phyloP scores from a whole-genome alignment of 345 rosid species.

The Brassica rapa region DNA sequence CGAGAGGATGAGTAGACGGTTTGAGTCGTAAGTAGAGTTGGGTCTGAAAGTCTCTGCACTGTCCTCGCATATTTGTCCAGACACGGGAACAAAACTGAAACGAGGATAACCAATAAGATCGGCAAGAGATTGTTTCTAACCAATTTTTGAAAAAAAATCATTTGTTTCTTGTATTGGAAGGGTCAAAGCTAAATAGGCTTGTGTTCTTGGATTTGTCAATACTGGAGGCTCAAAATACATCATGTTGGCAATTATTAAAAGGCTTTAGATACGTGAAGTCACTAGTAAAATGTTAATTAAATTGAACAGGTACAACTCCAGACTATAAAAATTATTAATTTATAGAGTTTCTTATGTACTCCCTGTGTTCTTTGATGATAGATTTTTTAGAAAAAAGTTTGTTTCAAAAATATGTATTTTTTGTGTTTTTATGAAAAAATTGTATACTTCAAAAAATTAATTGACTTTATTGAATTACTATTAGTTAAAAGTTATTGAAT shows the following conservation, averaged over 20 bases:
- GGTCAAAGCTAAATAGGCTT: neutral
- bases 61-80: neutral
- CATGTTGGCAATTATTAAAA: neutral
- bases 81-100: neutral
- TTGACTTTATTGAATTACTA: no score
- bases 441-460: no score
- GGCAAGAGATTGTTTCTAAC: neutral
- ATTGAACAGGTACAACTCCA: neutral
- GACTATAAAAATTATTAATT: no score
- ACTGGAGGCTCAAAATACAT: neutral
- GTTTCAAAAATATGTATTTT: no score
- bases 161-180: neutral
- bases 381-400: no score
- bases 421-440: no score
- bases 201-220: neutral
- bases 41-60: neutral
- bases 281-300: neutral
- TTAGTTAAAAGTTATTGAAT: no score
- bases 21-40: constrained; percentile 21
- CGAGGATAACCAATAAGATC: neutral
- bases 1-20: constrained; percentile 26
- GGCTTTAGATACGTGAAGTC: neutral
- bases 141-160: neutral
- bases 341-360: no score
- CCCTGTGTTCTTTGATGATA: no score